A percentile compares a stretch with the other conserved stretches of the same genome.
Conservation (phyloP, 345 rosid genomes). For the Bruguiera sexangula region DNA sequence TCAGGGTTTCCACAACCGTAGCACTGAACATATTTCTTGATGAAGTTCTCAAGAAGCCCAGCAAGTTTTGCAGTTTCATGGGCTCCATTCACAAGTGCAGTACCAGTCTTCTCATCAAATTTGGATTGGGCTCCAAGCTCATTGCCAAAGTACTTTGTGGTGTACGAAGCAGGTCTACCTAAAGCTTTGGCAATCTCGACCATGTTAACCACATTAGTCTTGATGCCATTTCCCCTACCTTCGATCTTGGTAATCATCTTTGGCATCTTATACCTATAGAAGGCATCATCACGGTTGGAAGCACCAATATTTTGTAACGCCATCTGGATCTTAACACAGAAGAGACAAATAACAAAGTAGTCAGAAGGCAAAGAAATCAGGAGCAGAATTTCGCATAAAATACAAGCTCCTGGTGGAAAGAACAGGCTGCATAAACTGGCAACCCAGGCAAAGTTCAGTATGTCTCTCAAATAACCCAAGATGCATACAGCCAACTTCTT, state of each 20-base stretch:
- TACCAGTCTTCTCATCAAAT: constrained; percentile 79
- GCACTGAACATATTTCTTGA: constrained; percentile 89
- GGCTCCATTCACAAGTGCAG: constrained; percentile 77
- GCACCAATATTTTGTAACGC: constrained; percentile 91
- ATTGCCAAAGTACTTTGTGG: constrained; percentile 80
- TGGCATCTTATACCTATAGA: constrained; percentile 96
- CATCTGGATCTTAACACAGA: constrained; percentile 40
- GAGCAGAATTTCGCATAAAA: constrained; percentile 16
- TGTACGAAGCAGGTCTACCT: constrained; percentile 74
- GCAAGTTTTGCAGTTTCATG: constrained; percentile 78
- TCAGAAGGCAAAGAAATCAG: constrained; percentile 22
- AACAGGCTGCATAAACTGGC: constrained; percentile 38
- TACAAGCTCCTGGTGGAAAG: constrained; percentile 12
- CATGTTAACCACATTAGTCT: constrained; percentile 83
- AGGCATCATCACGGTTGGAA: constrained; percentile 87
- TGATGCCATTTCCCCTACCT: constrained; percentile 93
- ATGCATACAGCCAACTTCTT: constrained; percentile 52
- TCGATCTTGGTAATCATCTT: constrained; percentile 89
- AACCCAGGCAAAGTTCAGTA: constrained; percentile 17
- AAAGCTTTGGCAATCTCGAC: constrained; percentile 93
- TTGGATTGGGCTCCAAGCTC: constrained; percentile 94
- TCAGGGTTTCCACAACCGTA: constrained; percentile 91
- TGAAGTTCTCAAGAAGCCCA: constrained; percentile 66
- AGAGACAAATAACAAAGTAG: background rate
- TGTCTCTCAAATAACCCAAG: constrained; percentile 31